A percentile compares a stretch with the other conserved stretches of the same genome.
These are phyloP conservation scores for Helminthosporium solani DNA, from an alignment of 2,329 filamentous ascomycete genomes.

Conservation along the genomic window DNA sequence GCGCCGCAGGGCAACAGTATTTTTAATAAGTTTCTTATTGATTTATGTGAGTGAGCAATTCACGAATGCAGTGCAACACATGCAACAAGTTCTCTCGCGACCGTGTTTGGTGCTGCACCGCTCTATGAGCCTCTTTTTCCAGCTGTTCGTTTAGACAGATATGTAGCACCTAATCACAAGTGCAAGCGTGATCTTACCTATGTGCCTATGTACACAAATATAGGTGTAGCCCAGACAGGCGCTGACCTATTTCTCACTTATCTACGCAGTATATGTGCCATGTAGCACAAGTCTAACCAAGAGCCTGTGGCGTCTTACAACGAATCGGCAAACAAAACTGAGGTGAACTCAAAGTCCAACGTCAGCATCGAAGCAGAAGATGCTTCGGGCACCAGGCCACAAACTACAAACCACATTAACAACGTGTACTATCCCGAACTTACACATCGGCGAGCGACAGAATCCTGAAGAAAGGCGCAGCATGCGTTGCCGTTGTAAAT, in stretches of 20 bases:
- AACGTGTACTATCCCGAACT: conserved; percentile 4
- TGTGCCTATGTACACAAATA: neutral
- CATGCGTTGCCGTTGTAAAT: neutral
- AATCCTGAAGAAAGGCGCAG: neutral
- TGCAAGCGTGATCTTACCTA: no score
- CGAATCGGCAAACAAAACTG: conserved; percentile 1
- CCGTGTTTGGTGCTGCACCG: no score
- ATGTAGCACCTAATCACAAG: no score
- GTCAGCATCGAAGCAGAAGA: conserved; percentile 9
- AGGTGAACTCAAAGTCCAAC: conserved; percentile 1
- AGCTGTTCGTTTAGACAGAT: no score
- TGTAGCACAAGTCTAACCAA: neutral
- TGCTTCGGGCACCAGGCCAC: neutral
- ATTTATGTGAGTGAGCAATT: no score
- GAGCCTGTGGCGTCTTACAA: conserved; percentile 1
- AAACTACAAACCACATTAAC: neutral
- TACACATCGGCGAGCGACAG: neutral
- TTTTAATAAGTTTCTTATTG: neutral
- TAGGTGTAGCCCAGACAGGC: neutral
- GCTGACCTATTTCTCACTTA: neutral
- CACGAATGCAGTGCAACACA: no score
- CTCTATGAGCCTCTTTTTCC: no score
- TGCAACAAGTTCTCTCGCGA: no score
- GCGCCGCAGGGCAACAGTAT: neutral
- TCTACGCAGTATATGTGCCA: neutral